Percentiles rank a stretch among this genome's conserved stretches.
Evolutionary conservation across 495 filamentous ascomycete species (phyloP).

Genomic region (Talaromyces adpressus): DNA sequence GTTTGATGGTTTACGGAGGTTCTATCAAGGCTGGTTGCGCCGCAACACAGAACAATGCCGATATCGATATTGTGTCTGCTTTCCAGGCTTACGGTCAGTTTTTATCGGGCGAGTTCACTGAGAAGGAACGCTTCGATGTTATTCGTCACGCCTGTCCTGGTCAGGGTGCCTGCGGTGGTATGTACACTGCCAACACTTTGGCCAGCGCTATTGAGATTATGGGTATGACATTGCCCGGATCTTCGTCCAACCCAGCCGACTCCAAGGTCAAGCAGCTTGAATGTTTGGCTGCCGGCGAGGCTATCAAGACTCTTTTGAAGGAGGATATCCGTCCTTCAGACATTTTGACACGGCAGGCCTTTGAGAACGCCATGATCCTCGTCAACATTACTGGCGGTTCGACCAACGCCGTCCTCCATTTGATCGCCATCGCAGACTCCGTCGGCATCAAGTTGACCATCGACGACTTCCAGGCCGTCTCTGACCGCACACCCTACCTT

Average conservation of each 20-base stretch:
- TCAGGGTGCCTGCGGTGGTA: conserved; percentile 89
- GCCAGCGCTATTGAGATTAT: conserved; percentile 93
- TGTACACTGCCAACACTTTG: conserved; percentile 99
- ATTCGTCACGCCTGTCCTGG: conserved; percentile 93
- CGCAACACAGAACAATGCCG: conserved; percentile 59
- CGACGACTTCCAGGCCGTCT: conserved; percentile 95
- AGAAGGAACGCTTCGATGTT: conserved; percentile 88
- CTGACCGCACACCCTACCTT: conserved; percentile 84
- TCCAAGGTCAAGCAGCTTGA: conserved; percentile 79
- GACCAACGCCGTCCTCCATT: conserved; percentile 93
- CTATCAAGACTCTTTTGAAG: conserved; percentile 77
- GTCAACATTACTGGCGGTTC: conserved; percentile 93
- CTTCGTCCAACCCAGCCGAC: conserved; percentile 86
- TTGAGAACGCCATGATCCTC: conserved; percentile 95
- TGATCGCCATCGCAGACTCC: conserved; percentile 92
- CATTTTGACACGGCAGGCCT: conserved; percentile 84
- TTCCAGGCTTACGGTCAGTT: conserved; percentile 98
- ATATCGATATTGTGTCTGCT: conserved; percentile 91
- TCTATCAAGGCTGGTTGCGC: conserved; percentile 87
- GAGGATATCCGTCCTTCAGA: conserved; percentile 86
- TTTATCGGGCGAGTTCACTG: conserved; percentile 81
- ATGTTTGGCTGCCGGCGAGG: conserved; percentile 75
- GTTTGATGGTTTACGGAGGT: conserved; percentile 95
- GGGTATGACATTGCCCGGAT: conserved; percentile 92
- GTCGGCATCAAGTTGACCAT: conserved; percentile 92